A percentile compares a stretch with the other conserved stretches of the same genome.
Evolutionary conservation across 495 filamentous ascomycete genomes (phyloP).

Genomic region (Astrothelium macrocarpum): DNA sequence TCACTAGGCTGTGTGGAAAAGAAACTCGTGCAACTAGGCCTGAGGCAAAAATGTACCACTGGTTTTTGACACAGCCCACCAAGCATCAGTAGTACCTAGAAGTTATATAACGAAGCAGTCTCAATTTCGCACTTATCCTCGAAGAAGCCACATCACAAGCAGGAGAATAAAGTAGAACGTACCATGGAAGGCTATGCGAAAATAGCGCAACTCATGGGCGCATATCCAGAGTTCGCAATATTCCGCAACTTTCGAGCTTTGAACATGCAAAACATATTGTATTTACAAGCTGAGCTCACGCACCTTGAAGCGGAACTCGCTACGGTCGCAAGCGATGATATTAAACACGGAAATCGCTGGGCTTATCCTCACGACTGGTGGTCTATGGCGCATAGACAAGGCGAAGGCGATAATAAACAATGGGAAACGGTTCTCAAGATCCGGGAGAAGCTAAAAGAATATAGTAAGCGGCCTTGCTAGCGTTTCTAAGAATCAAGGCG

Average conservation of each 20-base stretch:
- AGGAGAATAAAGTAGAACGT: not conserved
- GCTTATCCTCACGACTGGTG: not conserved
- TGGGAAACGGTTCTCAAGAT: not conserved
- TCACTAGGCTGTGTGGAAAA: too few relatives aligned
- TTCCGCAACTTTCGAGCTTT: constrained; percentile 10
- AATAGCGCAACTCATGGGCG: not conserved
- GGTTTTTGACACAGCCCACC: not conserved
- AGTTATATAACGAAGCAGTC: too few relatives aligned
- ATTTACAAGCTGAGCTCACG: constrained; percentile 9
- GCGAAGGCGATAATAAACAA: not conserved
- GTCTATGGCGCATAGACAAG: not conserved
- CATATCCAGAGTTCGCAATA: constrained; percentile 9
- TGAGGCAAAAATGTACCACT: too few relatives aligned
- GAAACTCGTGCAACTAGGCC: not conserved
- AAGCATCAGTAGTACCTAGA: not conserved
- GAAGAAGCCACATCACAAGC: not conserved
- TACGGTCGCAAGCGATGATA: not conserved
- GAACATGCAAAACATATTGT: constrained; percentile 12
- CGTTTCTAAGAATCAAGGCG: not conserved
- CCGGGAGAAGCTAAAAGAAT: not conserved
- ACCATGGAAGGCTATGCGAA: not conserved
- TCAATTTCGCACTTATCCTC: not conserved
- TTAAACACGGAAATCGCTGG: not conserved
- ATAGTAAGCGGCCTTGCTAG: not conserved
- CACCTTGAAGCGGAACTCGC: constrained; percentile 8